phyloP scores from a whole-genome alignment of 108 stramenopile genomes.

The Halocafeteria seosinensis region DNA sequence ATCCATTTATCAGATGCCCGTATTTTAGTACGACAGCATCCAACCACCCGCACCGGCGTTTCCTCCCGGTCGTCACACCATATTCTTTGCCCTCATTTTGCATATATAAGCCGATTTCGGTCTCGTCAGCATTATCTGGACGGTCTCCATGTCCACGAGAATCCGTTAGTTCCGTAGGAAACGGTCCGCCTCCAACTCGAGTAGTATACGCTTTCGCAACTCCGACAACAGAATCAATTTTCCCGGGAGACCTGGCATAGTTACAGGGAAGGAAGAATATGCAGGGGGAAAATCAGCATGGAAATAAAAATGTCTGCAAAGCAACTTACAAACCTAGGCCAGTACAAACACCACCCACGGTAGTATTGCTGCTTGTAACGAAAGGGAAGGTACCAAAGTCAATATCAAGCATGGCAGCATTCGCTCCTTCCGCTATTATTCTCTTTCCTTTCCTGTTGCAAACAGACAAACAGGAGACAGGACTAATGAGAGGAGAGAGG shows the following conservation, averaged over 20 bases:
- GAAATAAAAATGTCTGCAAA: too few relatives aligned
- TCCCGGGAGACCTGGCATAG: too few relatives aligned
- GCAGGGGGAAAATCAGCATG: too few relatives aligned
- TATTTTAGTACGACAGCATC: slow-evolving; percentile 89
- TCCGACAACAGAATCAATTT: slow-evolving; percentile 75
- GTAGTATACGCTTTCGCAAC: slow-evolving; percentile 98
- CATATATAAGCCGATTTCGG: slow-evolving; percentile 50
- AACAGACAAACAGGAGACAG: too few relatives aligned
- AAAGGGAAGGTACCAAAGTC: slow-evolving; percentile 98
- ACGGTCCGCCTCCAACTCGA: slow-evolving; percentile 96
- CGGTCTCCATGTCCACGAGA: slow-evolving; percentile 27
- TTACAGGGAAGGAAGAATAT: too few relatives aligned
- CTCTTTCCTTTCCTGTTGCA: slow-evolving; percentile 60
- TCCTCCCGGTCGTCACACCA: slow-evolving; percentile 83
- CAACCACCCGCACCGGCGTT: slow-evolving; percentile 89
- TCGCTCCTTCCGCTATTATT: slow-evolving; percentile 93
- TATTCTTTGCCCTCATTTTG: slow-evolving; percentile 73
- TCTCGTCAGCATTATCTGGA: slow-evolving; percentile 24
- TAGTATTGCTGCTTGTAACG: slow-evolving; percentile 87
- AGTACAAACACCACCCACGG: slow-evolving; percentile 79
- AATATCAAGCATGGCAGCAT: slow-evolving; percentile 97
- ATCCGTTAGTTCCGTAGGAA: slow-evolving; percentile 75
- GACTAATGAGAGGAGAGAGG: too few relatives aligned
- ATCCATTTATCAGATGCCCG: slow-evolving; percentile 77
- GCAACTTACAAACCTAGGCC: slow-evolving; percentile 89